Conservation (phyloP, 352 stramenopile species). For the Blastocystis sp. region DNA sequence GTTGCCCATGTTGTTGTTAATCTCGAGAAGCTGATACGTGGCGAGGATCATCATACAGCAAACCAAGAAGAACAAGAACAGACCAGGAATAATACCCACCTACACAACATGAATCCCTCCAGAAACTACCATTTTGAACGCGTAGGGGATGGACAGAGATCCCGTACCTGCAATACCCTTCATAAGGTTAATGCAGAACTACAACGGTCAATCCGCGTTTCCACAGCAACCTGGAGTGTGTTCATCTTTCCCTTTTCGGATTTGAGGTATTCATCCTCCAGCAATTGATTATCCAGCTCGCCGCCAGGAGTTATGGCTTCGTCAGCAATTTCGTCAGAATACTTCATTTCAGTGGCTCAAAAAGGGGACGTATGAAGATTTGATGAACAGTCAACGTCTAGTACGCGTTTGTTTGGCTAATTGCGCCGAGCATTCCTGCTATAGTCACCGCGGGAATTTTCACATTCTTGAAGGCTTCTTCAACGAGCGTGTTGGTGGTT, state of each 20-base stretch:
- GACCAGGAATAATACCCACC: conserved; percentile 53
- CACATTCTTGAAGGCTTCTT: not conserved
- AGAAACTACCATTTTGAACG: conserved; percentile 46
- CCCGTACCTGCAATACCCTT: conserved; percentile 65
- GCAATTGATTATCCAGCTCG: conserved; percentile 39
- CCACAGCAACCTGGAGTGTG: conserved; percentile 24
- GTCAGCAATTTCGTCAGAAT: conserved; percentile 23
- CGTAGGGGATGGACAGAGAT: conserved; percentile 50
- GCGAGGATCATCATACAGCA: conserved; percentile 61
- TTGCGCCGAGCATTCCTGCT: not conserved
- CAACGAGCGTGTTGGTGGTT: not conserved
- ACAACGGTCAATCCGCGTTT: not conserved
- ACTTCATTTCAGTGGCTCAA: not conserved
- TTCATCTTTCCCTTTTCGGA: conserved; percentile 64
- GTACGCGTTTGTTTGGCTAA: not conserved
- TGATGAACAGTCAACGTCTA: not conserved
- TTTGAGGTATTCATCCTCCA: conserved; percentile 65
- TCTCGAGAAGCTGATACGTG: conserved; percentile 59
- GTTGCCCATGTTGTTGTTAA: conserved; percentile 62
- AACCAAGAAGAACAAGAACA: conserved; percentile 38
- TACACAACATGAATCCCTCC: not conserved
- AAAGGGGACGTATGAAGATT: not conserved
- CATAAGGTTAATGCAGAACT: conserved; percentile 65
- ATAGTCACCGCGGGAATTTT: not conserved
- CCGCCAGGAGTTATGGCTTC: conserved; percentile 31